Percentiles rank a stretch among this genome's conserved stretches.
Conservation (phyloP, 345 rosid genomes). For the Acer negundo region DNA sequence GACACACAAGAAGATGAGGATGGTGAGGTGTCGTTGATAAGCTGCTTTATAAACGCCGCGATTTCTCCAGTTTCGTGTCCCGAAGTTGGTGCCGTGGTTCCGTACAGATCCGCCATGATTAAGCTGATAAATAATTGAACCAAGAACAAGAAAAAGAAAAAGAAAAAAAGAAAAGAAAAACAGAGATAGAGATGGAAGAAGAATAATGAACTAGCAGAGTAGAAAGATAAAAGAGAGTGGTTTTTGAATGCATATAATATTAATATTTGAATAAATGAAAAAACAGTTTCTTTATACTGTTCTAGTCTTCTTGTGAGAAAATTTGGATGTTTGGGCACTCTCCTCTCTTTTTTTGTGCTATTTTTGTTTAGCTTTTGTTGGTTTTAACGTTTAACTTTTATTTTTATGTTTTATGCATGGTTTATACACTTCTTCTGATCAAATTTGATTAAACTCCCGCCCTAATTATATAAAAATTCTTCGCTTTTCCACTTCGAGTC, state of each 20-base stretch:
- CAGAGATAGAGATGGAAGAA: not conserved
- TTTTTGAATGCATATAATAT: too few relatives aligned
- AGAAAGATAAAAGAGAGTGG: not conserved
- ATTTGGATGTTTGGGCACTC: conserved; percentile 1
- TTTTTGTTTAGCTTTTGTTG: not conserved
- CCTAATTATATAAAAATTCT: conserved; percentile 28
- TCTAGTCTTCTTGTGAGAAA: too few relatives aligned
- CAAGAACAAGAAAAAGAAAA: too few relatives aligned
- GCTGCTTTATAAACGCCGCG: conserved; percentile 45
- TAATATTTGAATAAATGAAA: too few relatives aligned
- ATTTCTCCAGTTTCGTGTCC: conserved; percentile 50
- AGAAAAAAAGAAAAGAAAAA: too few relatives aligned
- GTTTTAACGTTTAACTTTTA: too few relatives aligned
- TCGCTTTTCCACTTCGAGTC: not conserved
- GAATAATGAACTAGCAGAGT: not conserved
- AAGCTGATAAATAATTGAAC: not conserved
- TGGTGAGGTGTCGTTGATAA: conserved; percentile 41
- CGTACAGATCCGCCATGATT: conserved; percentile 65
- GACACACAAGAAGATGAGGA: conserved; percentile 30
- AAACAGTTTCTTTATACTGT: too few relatives aligned
- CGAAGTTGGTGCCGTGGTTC: conserved; percentile 32
- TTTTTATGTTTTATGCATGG: not conserved
- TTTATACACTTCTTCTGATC: conserved; percentile 12
- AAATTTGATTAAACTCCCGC: conserved; percentile 57
- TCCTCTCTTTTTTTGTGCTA: conserved; percentile 20